Evolutionary conservation across 73 alveolate species (phyloP).

Genomic region (Paramecium primaurelia): DNA sequence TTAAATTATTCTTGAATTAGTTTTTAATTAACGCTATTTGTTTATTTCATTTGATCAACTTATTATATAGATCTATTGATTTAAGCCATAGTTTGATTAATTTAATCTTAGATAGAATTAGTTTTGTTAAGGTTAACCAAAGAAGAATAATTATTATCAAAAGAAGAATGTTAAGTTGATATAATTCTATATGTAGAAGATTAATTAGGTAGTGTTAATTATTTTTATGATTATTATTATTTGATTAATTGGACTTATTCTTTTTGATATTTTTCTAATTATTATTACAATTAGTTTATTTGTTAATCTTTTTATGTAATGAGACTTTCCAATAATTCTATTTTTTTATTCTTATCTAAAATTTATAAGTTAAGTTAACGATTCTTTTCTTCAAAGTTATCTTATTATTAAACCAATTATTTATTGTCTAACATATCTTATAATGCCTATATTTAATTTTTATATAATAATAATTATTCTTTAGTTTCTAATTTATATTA

Average conservation of each 20-base stretch:
- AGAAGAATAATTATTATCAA: neutral
- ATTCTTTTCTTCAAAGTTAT: neutral
- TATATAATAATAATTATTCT: neutral
- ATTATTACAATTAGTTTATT: neutral
- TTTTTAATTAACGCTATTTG: neutral
- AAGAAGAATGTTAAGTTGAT: neutral
- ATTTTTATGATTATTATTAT: neutral
- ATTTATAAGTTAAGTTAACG: neutral
- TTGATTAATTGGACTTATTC: neutral
- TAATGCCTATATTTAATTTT: neutral
- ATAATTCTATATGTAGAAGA: neutral
- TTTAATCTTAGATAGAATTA: neutral
- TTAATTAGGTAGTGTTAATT: neutral
- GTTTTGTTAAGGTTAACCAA: neutral
- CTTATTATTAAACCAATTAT: neutral
- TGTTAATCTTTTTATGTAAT: neutral
- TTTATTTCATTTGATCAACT: neutral
- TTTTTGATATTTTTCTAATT: neutral
- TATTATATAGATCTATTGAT: neutral
- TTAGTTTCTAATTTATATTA: neutral
- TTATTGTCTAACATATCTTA: constrained; percentile 1
- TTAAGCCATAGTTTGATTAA: neutral
- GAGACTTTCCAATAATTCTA: neutral
- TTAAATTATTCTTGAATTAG: neutral
- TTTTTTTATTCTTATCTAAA: neutral